Base-by-base conservation (phyloP, 177 flowering plant genomes). In the Vitis hybrid region DNA sequence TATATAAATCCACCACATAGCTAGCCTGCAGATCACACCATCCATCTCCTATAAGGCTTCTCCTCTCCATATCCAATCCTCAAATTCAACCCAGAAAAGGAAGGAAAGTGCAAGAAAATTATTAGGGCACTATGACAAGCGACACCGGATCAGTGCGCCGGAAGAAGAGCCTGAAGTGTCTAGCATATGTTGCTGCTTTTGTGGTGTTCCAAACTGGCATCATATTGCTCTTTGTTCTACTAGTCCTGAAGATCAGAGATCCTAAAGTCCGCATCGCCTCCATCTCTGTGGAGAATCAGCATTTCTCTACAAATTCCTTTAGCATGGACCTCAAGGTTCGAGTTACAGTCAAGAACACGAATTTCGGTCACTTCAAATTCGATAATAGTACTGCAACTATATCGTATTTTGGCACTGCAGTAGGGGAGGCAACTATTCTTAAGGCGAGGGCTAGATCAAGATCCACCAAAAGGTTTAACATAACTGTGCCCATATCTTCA, bases 331-430 rank as follows among this genome's bases (percentile, higher is more conserved):
- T 77, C 2, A 49, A 48, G 1, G 61, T 71, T 7, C 50, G 55
- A 34, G 58, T 77, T 10, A 22, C 73, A 2, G 29, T 77, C 65
- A 69, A 55, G 60, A 77, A 73, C 73, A 53, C 56, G 18, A 73
- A 73, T 58, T 77, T 75, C 29, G 78, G 78, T 13, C 54, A 63
- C 48, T 71, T n/a, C 71, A 66, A 70, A 7, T 75, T 60, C 70
- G 53, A 65, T 1, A 55, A 60, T 63, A 63, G 67, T 52, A 68
- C 59, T 2, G 55, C 51, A 48, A 50, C 52, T 1, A 11, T 72
- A 62, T 64, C 67, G 11, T 76, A 72, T 34, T 22, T 26, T 8
- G 75, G 79, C 6, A 54, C 48, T 2, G 39, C 12, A 5, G 67
- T 72, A 2, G 76, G 79, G 1, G 70, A 60, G 50, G 70, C 54